These are phyloP conservation scores for Apium graveolens DNA, from an alignment of 129 eudicot species.

Conservation along the genomic window DNA sequence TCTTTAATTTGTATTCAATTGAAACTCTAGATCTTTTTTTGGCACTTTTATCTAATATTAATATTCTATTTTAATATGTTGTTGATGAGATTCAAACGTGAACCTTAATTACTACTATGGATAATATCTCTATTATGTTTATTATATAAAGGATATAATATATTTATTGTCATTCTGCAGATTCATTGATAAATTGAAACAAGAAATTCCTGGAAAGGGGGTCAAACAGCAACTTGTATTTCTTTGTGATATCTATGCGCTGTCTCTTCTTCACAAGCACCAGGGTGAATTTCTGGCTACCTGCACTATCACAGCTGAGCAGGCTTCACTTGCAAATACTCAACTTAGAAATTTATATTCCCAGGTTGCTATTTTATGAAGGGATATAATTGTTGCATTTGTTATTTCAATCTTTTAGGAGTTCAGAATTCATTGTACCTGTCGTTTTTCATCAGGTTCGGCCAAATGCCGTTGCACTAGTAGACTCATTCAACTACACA, in stretches of 20 bases:
- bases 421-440: not conserved
- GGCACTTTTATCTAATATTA: no score
- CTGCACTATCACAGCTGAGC: conserved; percentile 66
- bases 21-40: no score
- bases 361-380: conserved; percentile 33
- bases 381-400: not conserved
- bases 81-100: no score
- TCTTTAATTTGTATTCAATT: no score
- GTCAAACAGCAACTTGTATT: conserved; percentile 63
- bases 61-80: no score
- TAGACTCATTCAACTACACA: conserved; percentile 83
- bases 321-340: conserved; percentile 79
- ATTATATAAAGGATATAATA: not conserved
- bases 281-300: conserved; percentile 88
- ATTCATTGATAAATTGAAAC: conserved; percentile 74
- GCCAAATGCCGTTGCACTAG: conserved; percentile 82
- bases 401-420: not conserved
- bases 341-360: conserved; percentile 76
- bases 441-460: conserved; percentile 41
- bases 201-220: conserved; percentile 87
- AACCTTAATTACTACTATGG: no score
- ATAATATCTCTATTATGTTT: no score
- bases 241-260: conserved; percentile 62
- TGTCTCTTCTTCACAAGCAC: conserved; percentile 68
- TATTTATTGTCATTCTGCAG: conserved; percentile 21